phyloP scores from a whole-genome alignment of 371 early-diverging fungal genomes.

The Mucor sp. region DNA sequence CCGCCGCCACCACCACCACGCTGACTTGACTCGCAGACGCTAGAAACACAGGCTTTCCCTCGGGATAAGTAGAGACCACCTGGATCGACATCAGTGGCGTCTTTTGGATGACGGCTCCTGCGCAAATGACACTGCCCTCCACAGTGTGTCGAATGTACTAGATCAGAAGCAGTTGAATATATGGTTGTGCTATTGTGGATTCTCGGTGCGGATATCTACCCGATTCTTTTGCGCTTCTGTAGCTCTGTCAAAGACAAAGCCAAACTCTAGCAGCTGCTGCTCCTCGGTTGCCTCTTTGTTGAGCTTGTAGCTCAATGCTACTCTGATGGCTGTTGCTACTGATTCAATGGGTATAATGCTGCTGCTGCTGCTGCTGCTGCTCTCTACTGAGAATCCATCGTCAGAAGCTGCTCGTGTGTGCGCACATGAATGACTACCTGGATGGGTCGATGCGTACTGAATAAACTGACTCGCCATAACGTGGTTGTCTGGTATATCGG shows the following conservation, averaged over 20 bases:
- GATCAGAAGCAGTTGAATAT: neutral
- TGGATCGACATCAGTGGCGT: constrained; percentile 8
- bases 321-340: constrained; percentile 19
- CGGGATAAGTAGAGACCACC: constrained; percentile 35
- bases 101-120: constrained; percentile 1
- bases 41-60: constrained; percentile 22
- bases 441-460: neutral
- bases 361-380: neutral
- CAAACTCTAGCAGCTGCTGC: constrained; percentile 26
- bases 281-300: constrained; percentile 17
- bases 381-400: no score
- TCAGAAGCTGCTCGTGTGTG: no score
- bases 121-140: constrained; percentile 10
- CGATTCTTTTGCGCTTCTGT: constrained; percentile 20
- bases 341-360: constrained; percentile 14
- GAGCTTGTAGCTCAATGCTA: constrained; percentile 13
- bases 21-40: constrained; percentile 13
- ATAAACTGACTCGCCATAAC: neutral
- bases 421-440: no score
- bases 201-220: constrained; percentile 14
- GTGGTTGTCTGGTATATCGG: constrained; percentile 5
- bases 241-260: constrained; percentile 30
- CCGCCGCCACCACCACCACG: no score
- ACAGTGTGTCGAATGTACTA: constrained; percentile 23
- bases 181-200: neutral